Evolutionary conservation across 305 asterid genomes (phyloP).

Genomic region (Fraxinus floribunda): DNA sequence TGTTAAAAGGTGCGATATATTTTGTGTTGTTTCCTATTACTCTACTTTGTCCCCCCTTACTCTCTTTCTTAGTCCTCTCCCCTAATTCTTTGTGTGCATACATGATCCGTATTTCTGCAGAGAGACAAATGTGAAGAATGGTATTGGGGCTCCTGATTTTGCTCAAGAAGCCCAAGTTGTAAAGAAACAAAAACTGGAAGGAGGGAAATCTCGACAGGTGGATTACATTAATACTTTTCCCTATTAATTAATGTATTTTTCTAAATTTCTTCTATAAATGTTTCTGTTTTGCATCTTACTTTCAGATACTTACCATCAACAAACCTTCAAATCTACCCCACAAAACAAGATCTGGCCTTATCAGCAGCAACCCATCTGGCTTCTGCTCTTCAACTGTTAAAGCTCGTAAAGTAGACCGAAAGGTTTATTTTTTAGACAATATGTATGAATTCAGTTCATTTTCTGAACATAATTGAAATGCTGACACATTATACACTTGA

Average conservation of each 20-base stretch:
- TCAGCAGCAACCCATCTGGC: slow-evolving; percentile 40
- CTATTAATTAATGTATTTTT: not conserved
- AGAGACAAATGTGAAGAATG: slow-evolving; percentile 41
- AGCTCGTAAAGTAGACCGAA: slow-evolving; percentile 60
- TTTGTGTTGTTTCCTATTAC: not conserved
- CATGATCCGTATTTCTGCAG: slow-evolving; percentile 35
- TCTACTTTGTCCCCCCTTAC: not conserved
- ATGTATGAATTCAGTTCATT: not conserved
- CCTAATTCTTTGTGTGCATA: slow-evolving; percentile 14
- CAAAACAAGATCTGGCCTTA: slow-evolving; percentile 62
- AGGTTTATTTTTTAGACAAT: slow-evolving; percentile 36
- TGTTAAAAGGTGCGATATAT: slow-evolving; percentile 46
- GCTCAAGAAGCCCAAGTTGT: slow-evolving; percentile 82
- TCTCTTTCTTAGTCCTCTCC: not conserved
- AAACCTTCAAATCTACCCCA: slow-evolving; percentile 67
- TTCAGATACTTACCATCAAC: slow-evolving; percentile 68
- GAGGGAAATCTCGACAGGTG: slow-evolving; percentile 80
- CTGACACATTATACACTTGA: slow-evolving; percentile 19
- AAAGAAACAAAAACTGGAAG: slow-evolving; percentile 86
- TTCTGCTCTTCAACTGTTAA: slow-evolving; percentile 47
- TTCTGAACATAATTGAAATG: not conserved
- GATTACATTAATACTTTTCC: not conserved
- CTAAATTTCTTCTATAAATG: not conserved
- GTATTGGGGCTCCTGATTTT: slow-evolving; percentile 52
- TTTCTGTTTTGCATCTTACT: not conserved